phyloP scores from a whole-genome alignment of 2,329 filamentous ascomycete species.

The Fusarium nanum region DNA sequence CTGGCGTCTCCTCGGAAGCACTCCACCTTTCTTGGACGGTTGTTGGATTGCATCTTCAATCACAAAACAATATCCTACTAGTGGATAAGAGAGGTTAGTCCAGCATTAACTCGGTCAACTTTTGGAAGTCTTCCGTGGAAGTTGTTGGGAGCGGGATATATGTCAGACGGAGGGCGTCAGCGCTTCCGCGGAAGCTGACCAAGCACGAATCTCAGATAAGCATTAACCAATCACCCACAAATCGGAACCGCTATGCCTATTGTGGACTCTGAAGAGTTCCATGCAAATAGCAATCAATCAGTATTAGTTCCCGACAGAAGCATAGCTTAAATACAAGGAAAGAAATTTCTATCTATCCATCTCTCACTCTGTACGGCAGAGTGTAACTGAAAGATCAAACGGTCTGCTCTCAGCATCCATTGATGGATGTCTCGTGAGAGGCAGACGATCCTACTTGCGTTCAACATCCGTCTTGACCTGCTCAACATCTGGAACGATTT shows the following conservation, averaged over 20 bases:
- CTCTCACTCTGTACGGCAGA: too few relatives aligned
- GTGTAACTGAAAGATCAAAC: background rate
- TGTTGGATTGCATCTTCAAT: background rate
- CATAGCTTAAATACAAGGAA: too few relatives aligned
- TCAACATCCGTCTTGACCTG: background rate
- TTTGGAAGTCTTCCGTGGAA: background rate
- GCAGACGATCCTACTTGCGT: background rate
- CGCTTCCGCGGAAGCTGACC: conserved; percentile 25
- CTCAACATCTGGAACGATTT: background rate
- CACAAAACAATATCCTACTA: fast-evolving
- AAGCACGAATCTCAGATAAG: background rate
- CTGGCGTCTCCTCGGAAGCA: background rate
- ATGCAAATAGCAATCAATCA: background rate
- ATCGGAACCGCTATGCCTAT: background rate
- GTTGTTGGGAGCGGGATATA: background rate
- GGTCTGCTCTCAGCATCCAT: background rate
- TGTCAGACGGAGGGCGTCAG: background rate
- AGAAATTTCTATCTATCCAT: background rate
- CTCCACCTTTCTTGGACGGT: conserved; percentile 5
- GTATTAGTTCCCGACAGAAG: too few relatives aligned
- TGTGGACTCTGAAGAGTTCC: background rate
- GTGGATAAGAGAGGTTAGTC: background rate
- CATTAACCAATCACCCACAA: background rate
- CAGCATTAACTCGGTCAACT: fast-evolving
- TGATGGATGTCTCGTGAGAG: background rate